phyloP scores from a whole-genome alignment of 139 green algal species.

The Micractinium sp. region DNA sequence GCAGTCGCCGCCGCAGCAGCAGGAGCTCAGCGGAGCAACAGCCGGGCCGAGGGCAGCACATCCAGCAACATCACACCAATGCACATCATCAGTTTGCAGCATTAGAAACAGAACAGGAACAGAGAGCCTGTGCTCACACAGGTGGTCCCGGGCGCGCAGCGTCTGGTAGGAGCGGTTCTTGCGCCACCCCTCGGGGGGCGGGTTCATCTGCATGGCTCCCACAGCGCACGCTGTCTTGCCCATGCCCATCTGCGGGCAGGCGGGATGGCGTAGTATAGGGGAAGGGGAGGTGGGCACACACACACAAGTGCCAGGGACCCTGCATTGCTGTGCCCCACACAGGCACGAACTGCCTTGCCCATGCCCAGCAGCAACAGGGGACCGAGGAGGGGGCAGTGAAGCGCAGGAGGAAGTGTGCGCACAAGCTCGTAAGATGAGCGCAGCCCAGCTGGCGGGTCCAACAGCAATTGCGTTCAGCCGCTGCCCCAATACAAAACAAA shows the following conservation, averaged over 20 bases:
- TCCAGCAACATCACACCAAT: background rate
- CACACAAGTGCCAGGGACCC: too few species aligned
- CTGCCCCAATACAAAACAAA: too few species aligned
- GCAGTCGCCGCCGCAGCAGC: too few species aligned
- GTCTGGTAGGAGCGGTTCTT: slow-evolving; percentile 11
- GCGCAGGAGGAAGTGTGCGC: too few species aligned
- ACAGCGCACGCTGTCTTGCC: slow-evolving; percentile 42
- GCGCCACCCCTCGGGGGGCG: slow-evolving; percentile 33
- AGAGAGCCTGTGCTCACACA: background rate
- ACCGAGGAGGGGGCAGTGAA: too few species aligned
- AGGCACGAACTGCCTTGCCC: too few species aligned
- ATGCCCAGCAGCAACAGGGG: too few species aligned
- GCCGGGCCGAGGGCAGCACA: background rate
- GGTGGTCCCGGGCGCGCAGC: background rate
- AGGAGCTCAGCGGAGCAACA: too few species aligned
- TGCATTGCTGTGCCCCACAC: too few species aligned
- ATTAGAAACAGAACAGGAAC: background rate
- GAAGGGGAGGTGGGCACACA: background rate
- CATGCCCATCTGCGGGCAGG: slow-evolving; percentile 28
- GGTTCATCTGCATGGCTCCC: slow-evolving; percentile 35
- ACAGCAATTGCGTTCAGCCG: too few species aligned
- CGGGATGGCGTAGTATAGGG: background rate
- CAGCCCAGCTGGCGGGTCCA: too few species aligned
- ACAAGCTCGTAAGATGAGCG: too few species aligned
- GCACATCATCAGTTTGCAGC: background rate